These are phyloP conservation scores for Dryadomyces sulphureus DNA, from an alignment of 2,329 filamentous ascomycete genomes.

Conservation along the genomic window DNA sequence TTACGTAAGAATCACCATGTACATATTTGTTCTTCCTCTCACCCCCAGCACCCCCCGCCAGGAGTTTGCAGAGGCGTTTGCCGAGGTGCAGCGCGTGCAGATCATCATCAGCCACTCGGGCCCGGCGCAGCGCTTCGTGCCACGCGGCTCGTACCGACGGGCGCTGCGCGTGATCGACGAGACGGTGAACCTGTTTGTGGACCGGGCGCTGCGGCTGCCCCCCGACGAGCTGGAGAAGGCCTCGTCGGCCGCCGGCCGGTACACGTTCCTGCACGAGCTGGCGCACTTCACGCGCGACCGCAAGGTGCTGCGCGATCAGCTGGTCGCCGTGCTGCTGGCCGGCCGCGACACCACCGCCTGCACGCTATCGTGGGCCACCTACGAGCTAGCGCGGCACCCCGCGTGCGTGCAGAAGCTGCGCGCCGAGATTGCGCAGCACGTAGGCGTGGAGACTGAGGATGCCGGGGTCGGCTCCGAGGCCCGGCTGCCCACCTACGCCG, in stretches of 20 bases:
- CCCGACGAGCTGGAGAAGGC: constrained; percentile 60
- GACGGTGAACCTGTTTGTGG: constrained; percentile 68
- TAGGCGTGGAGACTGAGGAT: constrained; percentile 34
- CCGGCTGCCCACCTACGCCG: constrained; percentile 53
- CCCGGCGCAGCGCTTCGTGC: constrained; percentile 46
- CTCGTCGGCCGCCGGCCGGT: constrained; percentile 17
- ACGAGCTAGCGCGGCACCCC: constrained; percentile 64
- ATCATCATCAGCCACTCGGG: constrained; percentile 50
- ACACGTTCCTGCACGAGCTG: constrained; percentile 79
- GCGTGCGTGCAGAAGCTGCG: constrained; percentile 53
- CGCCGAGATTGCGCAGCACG: constrained; percentile 50
- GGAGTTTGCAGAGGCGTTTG: constrained; percentile 69
- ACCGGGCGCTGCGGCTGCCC: constrained; percentile 53
- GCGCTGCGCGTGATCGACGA: constrained; percentile 55
- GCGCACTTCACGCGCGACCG: constrained; percentile 63
- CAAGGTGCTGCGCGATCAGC: constrained; percentile 65
- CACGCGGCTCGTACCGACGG: constrained; percentile 46
- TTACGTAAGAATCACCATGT: constrained; percentile 26
- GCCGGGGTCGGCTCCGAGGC: background rate
- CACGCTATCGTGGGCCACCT: constrained; percentile 68
- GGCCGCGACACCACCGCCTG: constrained; percentile 78
- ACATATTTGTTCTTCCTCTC: background rate
- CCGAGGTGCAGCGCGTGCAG: constrained; percentile 62
- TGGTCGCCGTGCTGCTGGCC: constrained; percentile 69
- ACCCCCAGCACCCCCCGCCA: constrained; percentile 38